Conservation (phyloP, 169 alveolate species). For the Babesia ovata region DNA sequence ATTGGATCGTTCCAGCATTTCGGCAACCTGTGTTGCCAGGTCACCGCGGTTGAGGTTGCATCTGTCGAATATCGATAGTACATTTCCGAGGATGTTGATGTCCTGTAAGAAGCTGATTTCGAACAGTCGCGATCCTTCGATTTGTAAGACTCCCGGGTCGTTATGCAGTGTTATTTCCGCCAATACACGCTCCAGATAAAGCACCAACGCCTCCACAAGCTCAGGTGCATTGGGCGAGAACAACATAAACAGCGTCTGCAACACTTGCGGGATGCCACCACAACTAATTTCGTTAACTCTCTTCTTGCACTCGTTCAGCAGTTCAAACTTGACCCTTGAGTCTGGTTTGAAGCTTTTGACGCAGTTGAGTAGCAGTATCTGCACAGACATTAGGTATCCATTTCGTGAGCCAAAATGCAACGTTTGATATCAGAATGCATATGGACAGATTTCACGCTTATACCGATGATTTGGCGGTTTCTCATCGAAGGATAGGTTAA, state of each 20-base stretch:
- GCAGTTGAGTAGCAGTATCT: constrained; percentile 32
- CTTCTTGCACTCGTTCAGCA: constrained; percentile 50
- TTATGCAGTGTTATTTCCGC: constrained; percentile 41
- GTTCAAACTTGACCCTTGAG: constrained; percentile 47
- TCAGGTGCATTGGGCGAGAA: constrained; percentile 56
- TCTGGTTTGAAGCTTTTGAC: constrained; percentile 36
- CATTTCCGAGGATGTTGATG: constrained; percentile 38
- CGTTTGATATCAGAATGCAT: too few relatives aligned
- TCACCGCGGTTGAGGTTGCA: constrained; percentile 46
- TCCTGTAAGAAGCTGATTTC: constrained; percentile 36
- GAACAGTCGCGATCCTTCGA: constrained; percentile 10
- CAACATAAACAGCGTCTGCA: constrained; percentile 39
- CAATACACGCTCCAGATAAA: constrained; percentile 43
- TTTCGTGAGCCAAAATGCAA: neutral
- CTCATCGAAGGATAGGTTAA: neutral
- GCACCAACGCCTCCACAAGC: constrained; percentile 30
- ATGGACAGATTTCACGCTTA: too few relatives aligned
- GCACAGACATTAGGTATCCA: neutral
- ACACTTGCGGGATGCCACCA: constrained; percentile 59
- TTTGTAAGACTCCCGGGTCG: constrained; percentile 10
- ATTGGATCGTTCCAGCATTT: constrained; percentile 21
- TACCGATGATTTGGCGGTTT: too few relatives aligned
- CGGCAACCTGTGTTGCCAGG: constrained; percentile 27
- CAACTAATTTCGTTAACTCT: constrained; percentile 35
- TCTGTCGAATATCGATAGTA: constrained; percentile 44